Conservation (phyloP, 768 basidiomycete genomes). For the Amanita phalloides region DNA sequence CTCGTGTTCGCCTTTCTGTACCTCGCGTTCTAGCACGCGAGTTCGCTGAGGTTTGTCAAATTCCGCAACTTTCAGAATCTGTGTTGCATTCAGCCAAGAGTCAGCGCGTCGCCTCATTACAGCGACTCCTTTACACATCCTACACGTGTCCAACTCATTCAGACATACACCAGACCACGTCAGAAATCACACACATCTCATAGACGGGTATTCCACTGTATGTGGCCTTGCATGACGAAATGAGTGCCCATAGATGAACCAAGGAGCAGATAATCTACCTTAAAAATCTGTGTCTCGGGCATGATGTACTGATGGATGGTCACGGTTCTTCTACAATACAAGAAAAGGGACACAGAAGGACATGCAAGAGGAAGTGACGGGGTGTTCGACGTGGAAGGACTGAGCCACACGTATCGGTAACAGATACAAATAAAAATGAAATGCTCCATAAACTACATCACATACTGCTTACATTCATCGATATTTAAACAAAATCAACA, state of each 20-base stretch:
- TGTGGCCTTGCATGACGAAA: constrained; percentile 48
- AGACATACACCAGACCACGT: constrained; percentile 27
- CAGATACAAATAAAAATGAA: neutral
- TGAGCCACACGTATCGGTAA: neutral
- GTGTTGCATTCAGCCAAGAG: constrained; percentile 98
- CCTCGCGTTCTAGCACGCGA: constrained; percentile 92
- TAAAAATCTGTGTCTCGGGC: constrained; percentile 85
- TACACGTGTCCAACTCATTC: constrained; percentile 31
- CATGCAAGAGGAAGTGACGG: neutral
- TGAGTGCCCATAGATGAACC: constrained; percentile 13
- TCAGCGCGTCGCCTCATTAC: constrained; percentile 96
- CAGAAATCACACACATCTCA: constrained; percentile 59
- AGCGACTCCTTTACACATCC: constrained; percentile 93
- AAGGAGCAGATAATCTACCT: constrained; percentile 34
- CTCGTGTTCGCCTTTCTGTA: constrained; percentile 98
- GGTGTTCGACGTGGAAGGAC: neutral
- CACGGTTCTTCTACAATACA: neutral
- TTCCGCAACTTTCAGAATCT: constrained; percentile 97
- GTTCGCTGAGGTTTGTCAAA: constrained; percentile 99
- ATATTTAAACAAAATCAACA: neutral
- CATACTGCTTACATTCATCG: neutral
- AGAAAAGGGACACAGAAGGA: neutral
- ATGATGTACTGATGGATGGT: constrained; percentile 22
- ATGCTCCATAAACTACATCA: neutral
- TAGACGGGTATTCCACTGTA: constrained; percentile 91